Percentiles rank a stretch among this genome's conserved stretches.
phyloP scores from a whole-genome alignment of 108 stramenopile genomes.

The Ochromonas danica region DNA sequence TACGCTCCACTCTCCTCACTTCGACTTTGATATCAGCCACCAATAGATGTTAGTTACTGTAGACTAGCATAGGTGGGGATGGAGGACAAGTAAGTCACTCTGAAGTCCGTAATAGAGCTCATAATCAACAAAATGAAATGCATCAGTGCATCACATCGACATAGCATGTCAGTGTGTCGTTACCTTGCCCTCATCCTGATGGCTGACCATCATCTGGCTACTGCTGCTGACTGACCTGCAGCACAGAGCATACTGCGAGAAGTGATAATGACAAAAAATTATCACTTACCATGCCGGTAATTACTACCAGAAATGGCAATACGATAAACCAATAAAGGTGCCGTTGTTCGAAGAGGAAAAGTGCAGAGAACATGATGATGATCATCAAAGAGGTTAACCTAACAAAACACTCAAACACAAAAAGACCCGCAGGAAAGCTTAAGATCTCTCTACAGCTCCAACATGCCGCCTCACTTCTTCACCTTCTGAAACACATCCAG shows the following conservation, averaged over 20 bases:
- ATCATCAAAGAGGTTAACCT: no score
- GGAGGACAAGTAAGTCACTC: conserved; percentile 14
- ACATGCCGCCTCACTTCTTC: no score
- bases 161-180: conserved; percentile 15
- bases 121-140: conserved; percentile 17
- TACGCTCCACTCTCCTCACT: conserved; percentile 13
- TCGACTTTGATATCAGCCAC: conserved; percentile 15
- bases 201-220: conserved; percentile 13
- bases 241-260: conserved; percentile 13
- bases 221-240: conserved; percentile 13
- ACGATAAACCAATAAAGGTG: conserved; percentile 16
- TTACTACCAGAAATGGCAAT: conserved; percentile 16
- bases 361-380: no score
- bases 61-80: conserved; percentile 14
- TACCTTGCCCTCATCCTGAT: conserved; percentile 14
- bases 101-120: conserved; percentile 15
- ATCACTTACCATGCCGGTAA: conserved; percentile 15
- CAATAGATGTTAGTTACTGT: conserved; percentile 17
- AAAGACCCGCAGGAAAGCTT: no score
- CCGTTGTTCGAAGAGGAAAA: no score
- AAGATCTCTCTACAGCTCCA: no score
- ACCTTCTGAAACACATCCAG: no score
- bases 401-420: no score
- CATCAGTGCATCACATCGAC: conserved; percentile 14
- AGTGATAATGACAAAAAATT: conserved; percentile 17